Evolutionary conservation across 139 green algal species (phyloP), one percentile per base, ranked within the genome.

Genomic region (Coelastrella sp.): DNA sequence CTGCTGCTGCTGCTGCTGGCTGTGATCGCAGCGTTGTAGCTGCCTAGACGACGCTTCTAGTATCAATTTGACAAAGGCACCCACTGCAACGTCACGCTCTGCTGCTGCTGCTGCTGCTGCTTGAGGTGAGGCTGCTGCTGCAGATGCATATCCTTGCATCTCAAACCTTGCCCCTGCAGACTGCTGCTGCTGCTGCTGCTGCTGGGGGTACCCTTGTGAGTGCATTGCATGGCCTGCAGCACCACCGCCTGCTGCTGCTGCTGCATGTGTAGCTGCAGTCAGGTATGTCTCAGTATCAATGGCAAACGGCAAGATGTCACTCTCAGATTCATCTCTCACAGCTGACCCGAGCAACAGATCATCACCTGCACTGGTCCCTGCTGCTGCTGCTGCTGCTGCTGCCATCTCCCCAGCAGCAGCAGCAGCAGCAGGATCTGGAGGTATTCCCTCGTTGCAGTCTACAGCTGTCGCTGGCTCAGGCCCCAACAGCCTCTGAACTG

Each of bases 271-370:
- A 11, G n/a, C 60, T 22, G 59, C 58, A 86, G 35, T 49, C 1
- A 49, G 35, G 3, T 35, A 24, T 6, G 66, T 27, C 49, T 91
- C 92, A 22, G 87, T 86, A 17, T 95, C 93, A 35, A 95, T 68
- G 6, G 91, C 93, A 90, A 95, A 95, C 0, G 93, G 93, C 85
- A 95, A 90, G 14, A 91, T 68, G 19, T 95, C 93, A 83, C 87
- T 88, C 56, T 91, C 90, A 12, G 83, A 92, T 73, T 92, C 91
- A 68, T 93, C 88, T 8, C 76, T 56, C 73, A 79, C 24, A 58
- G 15, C 20, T 24, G 66, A 66, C 1, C 15, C 35, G 10, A 35
- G 70, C 73, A 56, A 57, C 20, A 72, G 35, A 24, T 72, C 81
- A 6, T 61, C 70, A 22, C n/a, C 75, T 25, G n/a, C 6, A 8